These are phyloP conservation scores for Chamaenerion angustifolium DNA, from an alignment of 345 rosid genomes.

Conservation along the genomic window DNA sequence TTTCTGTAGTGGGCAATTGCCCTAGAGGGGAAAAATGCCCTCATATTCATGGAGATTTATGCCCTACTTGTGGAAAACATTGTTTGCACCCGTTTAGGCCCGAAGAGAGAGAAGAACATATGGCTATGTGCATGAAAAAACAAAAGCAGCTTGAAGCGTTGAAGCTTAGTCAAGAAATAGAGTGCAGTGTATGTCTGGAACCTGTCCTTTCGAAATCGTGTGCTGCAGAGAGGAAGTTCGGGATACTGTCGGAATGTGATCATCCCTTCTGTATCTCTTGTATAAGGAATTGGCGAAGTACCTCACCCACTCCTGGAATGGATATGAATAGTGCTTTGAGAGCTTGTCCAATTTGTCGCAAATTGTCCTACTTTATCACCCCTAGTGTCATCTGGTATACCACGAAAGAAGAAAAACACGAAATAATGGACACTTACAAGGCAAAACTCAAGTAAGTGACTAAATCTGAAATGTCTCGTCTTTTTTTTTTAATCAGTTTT, in stretches of 20 bases:
- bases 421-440: conserved; percentile 69
- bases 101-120: conserved; percentile 69
- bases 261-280: conserved; percentile 93
- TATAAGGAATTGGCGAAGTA: conserved; percentile 80
- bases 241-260: conserved; percentile 85
- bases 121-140: conserved; percentile 55
- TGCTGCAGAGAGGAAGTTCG: conserved; percentile 65
- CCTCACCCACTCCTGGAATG: conserved; percentile 77
- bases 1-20: conserved; percentile 78
- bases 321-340: conserved; percentile 72
- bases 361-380: conserved; percentile 83
- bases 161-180: conserved; percentile 49
- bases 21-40: conserved; percentile 76
- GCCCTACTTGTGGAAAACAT: conserved; percentile 67
- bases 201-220: conserved; percentile 60
- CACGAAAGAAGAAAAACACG: conserved; percentile 64
- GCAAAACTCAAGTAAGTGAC: conserved; percentile 57
- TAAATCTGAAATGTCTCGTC: background rate
- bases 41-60: conserved; percentile 75
- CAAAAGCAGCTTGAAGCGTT: conserved; percentile 59
- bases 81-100: conserved; percentile 86
- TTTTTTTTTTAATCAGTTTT: background rate
- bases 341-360: conserved; percentile 91
- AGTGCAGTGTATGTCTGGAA: conserved; percentile 68
- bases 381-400: conserved; percentile 93